Conservation (phyloP, 1,284 basidiomycete species). For the Cutaneotrichosporon sp. region DNA sequence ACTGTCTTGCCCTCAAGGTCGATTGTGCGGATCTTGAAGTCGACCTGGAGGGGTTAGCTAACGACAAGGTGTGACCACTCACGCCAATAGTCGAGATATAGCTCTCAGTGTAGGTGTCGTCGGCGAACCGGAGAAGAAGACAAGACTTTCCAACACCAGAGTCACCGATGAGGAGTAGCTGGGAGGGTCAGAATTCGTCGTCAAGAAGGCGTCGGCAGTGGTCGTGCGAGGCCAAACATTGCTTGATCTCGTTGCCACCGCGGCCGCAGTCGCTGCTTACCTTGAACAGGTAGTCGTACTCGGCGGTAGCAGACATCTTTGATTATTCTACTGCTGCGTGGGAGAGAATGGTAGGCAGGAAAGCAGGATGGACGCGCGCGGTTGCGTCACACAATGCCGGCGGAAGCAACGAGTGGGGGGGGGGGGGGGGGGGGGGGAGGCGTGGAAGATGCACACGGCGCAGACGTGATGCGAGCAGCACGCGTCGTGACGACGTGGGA, state of each 20-base stretch:
- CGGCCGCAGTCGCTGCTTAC: constrained; percentile 19
- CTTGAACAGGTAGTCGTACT: constrained; percentile 97
- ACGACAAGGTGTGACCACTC: constrained; percentile 15
- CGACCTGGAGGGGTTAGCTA: constrained; percentile 52
- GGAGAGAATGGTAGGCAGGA: background rate
- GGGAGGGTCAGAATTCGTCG: constrained; percentile 1
- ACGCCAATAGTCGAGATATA: constrained; percentile 98
- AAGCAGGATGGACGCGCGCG: background rate
- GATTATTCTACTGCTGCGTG: background rate
- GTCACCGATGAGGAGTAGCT: constrained; percentile 64
- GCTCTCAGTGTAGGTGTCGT: constrained; percentile 98
- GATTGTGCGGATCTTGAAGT: constrained; percentile 99
- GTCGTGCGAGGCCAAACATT: too few relatives aligned
- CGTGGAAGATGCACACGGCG: background rate
- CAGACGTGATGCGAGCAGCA: background rate
- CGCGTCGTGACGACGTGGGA: too few relatives aligned
- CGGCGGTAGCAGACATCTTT: constrained; percentile 57
- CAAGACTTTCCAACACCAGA: constrained; percentile 99
- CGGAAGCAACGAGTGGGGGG: too few relatives aligned
- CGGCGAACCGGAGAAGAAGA: constrained; percentile 94
- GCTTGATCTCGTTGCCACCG: background rate
- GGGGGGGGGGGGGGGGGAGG: background rate
- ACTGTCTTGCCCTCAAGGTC: constrained; percentile 99
- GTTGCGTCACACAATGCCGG: background rate
- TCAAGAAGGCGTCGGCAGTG: too few relatives aligned